These are phyloP conservation scores for Hymenoscyphus fraxineus DNA, from an alignment of 2,329 filamentous ascomycete species.

Conservation along the genomic window DNA sequence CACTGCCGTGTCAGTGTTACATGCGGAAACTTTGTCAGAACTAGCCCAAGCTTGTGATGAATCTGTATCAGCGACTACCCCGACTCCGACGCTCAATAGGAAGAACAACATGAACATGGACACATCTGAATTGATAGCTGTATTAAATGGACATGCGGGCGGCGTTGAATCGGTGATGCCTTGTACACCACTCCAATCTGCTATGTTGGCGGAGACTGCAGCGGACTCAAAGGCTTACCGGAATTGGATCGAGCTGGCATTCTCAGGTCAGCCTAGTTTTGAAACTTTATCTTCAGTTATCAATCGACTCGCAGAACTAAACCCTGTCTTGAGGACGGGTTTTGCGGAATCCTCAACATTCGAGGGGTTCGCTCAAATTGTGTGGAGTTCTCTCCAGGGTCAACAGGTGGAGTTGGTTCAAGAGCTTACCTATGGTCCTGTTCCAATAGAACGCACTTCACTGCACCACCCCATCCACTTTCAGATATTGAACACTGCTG, in stretches of 20 bases:
- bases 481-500: slow-evolving; percentile 43
- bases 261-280: slow-evolving; percentile 33
- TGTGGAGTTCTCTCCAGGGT: slow-evolving; percentile 53
- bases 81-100: not conserved
- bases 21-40: slow-evolving; percentile 45
- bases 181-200: slow-evolving; percentile 71
- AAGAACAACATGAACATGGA: not conserved
- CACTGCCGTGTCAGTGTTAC: slow-evolving; percentile 59
- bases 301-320: slow-evolving; percentile 45
- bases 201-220: slow-evolving; percentile 76
- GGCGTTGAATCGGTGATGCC: slow-evolving; percentile 47
- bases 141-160: slow-evolving; percentile 34
- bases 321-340: slow-evolving; percentile 69
- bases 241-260: slow-evolving; percentile 68
- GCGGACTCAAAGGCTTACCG: slow-evolving; percentile 62
- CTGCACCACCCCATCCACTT: slow-evolving; percentile 54
- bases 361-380: slow-evolving; percentile 55
- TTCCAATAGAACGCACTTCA: slow-evolving; percentile 37
- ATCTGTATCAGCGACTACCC: slow-evolving; percentile 12
- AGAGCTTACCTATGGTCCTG: slow-evolving; percentile 39
- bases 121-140: slow-evolving; percentile 1
- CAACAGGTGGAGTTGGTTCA: slow-evolving; percentile 39
- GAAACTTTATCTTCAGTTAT: slow-evolving; percentile 49
- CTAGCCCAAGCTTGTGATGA: slow-evolving; percentile 36
- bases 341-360: slow-evolving; percentile 53